Conservation (phyloP, 371 early-diverging fungal genomes). For the Dichotomocladium elegans region DNA sequence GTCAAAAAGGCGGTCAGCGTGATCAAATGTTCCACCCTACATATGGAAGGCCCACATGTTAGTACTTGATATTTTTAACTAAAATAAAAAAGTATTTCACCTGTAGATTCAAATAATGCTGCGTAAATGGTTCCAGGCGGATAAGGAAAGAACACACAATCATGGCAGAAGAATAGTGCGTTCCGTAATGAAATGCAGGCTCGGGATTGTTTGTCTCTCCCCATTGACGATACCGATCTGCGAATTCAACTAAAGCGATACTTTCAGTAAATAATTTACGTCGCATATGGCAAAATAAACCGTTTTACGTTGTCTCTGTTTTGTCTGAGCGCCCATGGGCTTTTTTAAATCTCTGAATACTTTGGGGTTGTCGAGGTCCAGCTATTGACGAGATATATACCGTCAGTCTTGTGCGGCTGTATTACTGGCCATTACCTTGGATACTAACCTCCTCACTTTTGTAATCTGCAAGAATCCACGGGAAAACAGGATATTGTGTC, state of each 20-base stretch:
- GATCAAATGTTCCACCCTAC: slow-evolving; percentile 86
- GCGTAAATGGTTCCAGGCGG: slow-evolving; percentile 83
- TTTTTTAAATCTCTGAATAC: slow-evolving; percentile 81
- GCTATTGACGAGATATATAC: slow-evolving; percentile 9
- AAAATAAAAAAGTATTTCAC: slow-evolving; percentile 17
- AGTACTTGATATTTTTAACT: too few species aligned
- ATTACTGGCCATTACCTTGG: background rate
- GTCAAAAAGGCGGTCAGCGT: slow-evolving; percentile 71
- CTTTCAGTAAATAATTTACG: background rate
- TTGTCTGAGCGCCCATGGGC: slow-evolving; percentile 83
- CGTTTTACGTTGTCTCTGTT: slow-evolving; percentile 49
- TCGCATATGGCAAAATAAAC: background rate
- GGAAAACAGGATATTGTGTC: slow-evolving; percentile 72
- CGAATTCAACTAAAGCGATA: slow-evolving; percentile 43
- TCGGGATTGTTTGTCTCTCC: slow-evolving; percentile 72
- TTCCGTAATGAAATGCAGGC: slow-evolving; percentile 85
- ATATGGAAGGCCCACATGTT: too few species aligned
- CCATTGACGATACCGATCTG: slow-evolving; percentile 55
- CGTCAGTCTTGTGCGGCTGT: background rate
- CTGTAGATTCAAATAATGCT: slow-evolving; percentile 72
- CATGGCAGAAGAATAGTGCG: slow-evolving; percentile 88
- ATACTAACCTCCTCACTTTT: slow-evolving; percentile 42
- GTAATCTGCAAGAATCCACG: slow-evolving; percentile 75
- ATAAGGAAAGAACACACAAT: slow-evolving; percentile 81
- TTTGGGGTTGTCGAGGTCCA: slow-evolving; percentile 67